Conservation (phyloP, 2,329 filamentous ascomycete species). For the Pezicula rhizophila region DNA sequence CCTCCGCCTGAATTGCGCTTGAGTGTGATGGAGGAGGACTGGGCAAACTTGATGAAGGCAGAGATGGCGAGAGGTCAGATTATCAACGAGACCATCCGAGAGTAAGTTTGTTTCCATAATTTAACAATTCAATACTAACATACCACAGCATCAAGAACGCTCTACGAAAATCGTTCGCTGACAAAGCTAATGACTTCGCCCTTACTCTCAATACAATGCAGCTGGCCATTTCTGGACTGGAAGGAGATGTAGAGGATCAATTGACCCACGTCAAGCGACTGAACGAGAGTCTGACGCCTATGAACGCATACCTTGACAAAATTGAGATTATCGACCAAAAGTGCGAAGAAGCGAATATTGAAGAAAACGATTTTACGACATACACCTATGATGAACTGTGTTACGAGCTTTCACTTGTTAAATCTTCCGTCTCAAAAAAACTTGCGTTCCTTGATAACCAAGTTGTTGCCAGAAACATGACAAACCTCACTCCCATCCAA, state of each 20-base stretch:
- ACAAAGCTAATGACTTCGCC: conserved; percentile 98
- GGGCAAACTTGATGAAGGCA: conserved; percentile 70
- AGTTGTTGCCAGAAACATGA: conserved; percentile 97
- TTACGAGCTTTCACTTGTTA: conserved; percentile 89
- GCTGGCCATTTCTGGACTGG: conserved; percentile 89
- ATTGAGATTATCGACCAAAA: conserved; percentile 82
- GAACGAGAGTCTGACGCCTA: conserved; percentile 75
- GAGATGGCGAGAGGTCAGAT: conserved; percentile 86
- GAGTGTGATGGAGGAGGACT: conserved; percentile 76
- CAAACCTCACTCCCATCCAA: conserved; percentile 95
- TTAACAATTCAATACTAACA: conserved; percentile 24
- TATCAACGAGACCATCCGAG: conserved; percentile 97
- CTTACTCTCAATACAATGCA: conserved; percentile 92
- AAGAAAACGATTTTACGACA: conserved; percentile 99
- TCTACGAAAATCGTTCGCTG: conserved; percentile 85
- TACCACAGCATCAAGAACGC: conserved; percentile 78
- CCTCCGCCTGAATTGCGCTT: conserved; percentile 78
- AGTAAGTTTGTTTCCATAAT: conserved; percentile 46
- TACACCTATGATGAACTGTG: conserved; percentile 95
- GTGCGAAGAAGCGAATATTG: conserved; percentile 94
- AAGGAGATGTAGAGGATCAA: conserved; percentile 95
- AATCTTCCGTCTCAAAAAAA: conserved; percentile 91
- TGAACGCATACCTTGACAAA: conserved; percentile 86
- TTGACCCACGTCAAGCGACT: conserved; percentile 79
- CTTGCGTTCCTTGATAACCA: conserved; percentile 96